Conservation (phyloP, 2,329 filamentous ascomycete genomes). For the Penicillium sp. region DNA sequence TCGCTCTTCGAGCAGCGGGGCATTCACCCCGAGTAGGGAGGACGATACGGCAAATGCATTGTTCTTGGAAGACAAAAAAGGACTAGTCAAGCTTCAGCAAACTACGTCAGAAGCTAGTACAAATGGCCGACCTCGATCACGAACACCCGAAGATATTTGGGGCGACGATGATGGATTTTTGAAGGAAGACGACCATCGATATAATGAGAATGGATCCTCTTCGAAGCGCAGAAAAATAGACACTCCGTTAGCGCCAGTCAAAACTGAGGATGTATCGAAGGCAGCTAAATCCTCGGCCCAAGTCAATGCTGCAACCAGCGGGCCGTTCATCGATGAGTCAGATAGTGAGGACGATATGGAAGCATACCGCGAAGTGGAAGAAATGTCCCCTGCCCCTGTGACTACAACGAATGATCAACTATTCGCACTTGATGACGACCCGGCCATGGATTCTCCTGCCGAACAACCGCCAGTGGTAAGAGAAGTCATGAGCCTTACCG, state of each 20-base stretch:
- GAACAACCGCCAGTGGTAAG: slow-evolving; percentile 47
- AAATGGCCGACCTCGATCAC: slow-evolving; percentile 20
- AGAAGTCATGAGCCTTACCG: slow-evolving; percentile 49
- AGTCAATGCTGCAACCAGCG: slow-evolving; percentile 23
- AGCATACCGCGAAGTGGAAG: slow-evolving; percentile 22
- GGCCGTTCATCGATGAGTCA: slow-evolving; percentile 46
- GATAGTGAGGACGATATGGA: slow-evolving; percentile 54
- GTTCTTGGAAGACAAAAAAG: slow-evolving; percentile 38
- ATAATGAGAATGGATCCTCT: slow-evolving; percentile 32
- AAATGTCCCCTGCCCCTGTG: slow-evolving; percentile 1
- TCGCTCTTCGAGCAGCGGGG: slow-evolving; percentile 28
- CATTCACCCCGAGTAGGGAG: slow-evolving; percentile 21
- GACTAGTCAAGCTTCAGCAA: slow-evolving; percentile 8
- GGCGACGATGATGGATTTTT: slow-evolving; percentile 24
- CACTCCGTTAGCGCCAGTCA: slow-evolving; percentile 1
- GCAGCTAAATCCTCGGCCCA: slow-evolving; percentile 3
- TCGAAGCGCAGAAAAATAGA: slow-evolving; percentile 37
- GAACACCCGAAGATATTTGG: slow-evolving; percentile 37
- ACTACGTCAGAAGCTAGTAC: neutral
- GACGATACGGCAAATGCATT: slow-evolving; percentile 24
- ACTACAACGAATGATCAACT: neutral
- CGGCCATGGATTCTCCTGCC: slow-evolving; percentile 16
- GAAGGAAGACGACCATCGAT: slow-evolving; percentile 20
- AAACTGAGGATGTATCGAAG: neutral
- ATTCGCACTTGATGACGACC: slow-evolving; percentile 8